Evolutionary conservation across 176 grass and related monocot genomes (phyloP).

Genomic region (Alopecurus myosuroides): DNA sequence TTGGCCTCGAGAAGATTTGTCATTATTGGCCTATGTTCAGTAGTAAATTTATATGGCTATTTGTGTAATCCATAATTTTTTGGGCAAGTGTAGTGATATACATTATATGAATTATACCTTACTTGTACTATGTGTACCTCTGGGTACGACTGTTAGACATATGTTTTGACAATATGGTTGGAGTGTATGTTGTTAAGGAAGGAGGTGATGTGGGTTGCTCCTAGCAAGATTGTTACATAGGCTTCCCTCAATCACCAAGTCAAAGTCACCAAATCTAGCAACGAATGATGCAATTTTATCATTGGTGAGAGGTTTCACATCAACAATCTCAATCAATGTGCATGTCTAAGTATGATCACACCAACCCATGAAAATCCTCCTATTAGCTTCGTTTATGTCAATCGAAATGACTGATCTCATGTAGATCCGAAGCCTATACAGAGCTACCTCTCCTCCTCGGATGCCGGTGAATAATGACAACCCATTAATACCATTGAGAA

Average conservation of each 20-base stretch:
- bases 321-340: conserved; percentile 44
- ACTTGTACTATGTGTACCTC: no score
- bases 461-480: conserved; percentile 78
- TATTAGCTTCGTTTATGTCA: conserved; percentile 50
- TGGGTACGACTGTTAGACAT: no score
- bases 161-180: no score
- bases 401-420: conserved; percentile 62
- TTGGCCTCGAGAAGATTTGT: no score
- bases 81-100: no score
- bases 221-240: conserved; percentile 76
- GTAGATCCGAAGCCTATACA: conserved; percentile 59
- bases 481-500: conserved; percentile 51
- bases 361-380: conserved; percentile 50
- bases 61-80: no score
- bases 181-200: no score
- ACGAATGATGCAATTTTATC: conserved; percentile 21
- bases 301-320: conserved; percentile 36
- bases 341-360: conserved; percentile 68
- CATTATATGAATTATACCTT: no score
- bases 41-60: no score
- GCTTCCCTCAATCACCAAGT: conserved; percentile 76
- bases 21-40: no score
- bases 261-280: conserved; percentile 41
- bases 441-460: conserved; percentile 75
- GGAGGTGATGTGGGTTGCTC: conserved; percentile 59